Conservation (phyloP, 1,284 basidiomycete genomes). For the Tetrapyrgos nigripes region DNA sequence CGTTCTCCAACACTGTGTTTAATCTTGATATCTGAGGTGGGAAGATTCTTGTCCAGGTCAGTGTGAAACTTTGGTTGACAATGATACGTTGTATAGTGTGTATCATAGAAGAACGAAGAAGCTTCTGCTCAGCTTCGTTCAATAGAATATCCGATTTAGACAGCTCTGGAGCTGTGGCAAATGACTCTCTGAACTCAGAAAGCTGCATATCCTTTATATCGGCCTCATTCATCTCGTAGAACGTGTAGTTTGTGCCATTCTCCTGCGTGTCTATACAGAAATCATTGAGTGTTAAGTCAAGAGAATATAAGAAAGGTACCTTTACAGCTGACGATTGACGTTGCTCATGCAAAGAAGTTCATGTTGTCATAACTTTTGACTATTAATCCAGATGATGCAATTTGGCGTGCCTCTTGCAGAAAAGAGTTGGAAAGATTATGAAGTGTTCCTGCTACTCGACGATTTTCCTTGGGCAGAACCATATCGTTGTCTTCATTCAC, state of each 20-base stretch:
- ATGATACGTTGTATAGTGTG: conserved; percentile 40
- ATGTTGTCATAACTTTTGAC: conserved; percentile 42
- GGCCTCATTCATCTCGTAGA: conserved; percentile 28
- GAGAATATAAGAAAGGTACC: not conserved
- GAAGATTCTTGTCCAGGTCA: conserved; percentile 25
- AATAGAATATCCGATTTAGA: conserved; percentile 30
- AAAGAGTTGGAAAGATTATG: conserved; percentile 26
- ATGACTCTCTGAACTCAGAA: conserved; percentile 18
- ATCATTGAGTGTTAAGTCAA: not conserved
- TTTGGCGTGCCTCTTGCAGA: conserved; percentile 16
- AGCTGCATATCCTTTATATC: conserved; percentile 25
- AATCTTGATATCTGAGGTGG: conserved; percentile 33
- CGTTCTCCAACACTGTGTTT: conserved; percentile 16
- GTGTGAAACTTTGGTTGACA: conserved; percentile 30
- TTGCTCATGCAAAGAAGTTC: conserved; percentile 34
- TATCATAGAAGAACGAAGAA: conserved; percentile 24
- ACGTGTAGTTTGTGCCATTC: conserved; percentile 36
- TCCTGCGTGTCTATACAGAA: conserved; percentile 29
- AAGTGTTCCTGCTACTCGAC: conserved; percentile 18
- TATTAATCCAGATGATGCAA: conserved; percentile 25
- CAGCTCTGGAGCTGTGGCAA: conserved; percentile 28
- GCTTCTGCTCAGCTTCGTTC: conserved; percentile 21
- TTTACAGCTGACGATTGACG: conserved; percentile 38
- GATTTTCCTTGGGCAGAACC: too few species aligned
- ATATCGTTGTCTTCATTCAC: too few species aligned